Conservation (phyloP, 805 yeast species). For the Candida vaughaniae region DNA sequence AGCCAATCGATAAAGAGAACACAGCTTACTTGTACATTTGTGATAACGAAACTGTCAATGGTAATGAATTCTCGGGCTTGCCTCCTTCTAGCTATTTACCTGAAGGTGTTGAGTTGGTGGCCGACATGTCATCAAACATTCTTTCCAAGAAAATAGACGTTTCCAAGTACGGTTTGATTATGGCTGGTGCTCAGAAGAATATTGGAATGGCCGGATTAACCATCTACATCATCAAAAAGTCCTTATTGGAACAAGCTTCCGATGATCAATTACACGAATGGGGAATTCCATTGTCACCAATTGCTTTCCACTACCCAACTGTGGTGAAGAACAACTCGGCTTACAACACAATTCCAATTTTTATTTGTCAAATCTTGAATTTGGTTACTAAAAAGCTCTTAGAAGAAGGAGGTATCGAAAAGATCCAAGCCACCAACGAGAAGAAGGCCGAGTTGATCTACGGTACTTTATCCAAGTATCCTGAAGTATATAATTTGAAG, state of each 20-base stretch:
- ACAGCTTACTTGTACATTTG: constrained; percentile 87
- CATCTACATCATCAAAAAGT: constrained; percentile 83
- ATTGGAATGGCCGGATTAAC: constrained; percentile 97
- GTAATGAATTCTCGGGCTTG: constrained; percentile 68
- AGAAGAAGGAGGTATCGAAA: constrained; percentile 67
- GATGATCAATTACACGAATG: constrained; percentile 58
- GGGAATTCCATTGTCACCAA: constrained; percentile 79
- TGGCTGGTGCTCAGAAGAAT: constrained; percentile 99
- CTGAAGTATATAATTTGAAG: constrained; percentile 64
- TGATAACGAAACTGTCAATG: constrained; percentile 97
- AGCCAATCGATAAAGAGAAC: constrained; percentile 49
- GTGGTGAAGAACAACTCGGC: constrained; percentile 88
- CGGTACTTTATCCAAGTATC: constrained; percentile 59
- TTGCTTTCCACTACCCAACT: constrained; percentile 83
- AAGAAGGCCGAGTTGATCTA: constrained; percentile 67
- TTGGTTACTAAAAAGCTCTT: constrained; percentile 68
- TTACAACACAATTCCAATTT: constrained; percentile 93
- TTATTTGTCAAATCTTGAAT: constrained; percentile 83
- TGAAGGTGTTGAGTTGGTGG: constrained; percentile 74
- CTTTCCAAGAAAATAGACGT: constrained; percentile 80
- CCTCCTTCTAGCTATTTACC: constrained; percentile 59
- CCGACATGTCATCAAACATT: constrained; percentile 94
- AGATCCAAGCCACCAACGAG: constrained; percentile 56
- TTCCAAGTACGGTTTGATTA: constrained; percentile 78
- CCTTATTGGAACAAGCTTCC: constrained; percentile 64